Evolutionary conservation across 1,139 yeast species (phyloP).

Genomic region (Candida mesenterica): DNA sequence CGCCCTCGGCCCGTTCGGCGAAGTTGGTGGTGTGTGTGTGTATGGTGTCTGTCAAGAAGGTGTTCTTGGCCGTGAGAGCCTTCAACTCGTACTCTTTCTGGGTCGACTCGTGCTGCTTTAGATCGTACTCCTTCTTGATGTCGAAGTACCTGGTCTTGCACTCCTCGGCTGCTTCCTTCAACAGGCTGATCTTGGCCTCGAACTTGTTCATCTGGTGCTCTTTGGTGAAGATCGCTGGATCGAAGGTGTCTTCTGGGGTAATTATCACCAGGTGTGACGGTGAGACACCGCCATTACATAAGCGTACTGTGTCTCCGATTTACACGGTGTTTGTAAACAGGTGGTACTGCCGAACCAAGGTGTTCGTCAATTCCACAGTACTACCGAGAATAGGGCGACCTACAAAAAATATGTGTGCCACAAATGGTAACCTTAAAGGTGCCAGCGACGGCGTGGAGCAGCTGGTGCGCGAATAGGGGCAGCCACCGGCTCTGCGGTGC

Average conservation of each 20-base stretch:
- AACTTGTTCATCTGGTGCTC: conserved; percentile 12
- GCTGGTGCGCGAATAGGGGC: conserved; percentile 1
- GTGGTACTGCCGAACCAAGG: too few species aligned
- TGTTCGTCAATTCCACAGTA: too few species aligned
- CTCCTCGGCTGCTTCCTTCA: conserved; percentile 15
- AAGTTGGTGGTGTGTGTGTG: conserved; percentile 7
- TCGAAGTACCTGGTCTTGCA: conserved; percentile 16
- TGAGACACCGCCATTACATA: too few species aligned
- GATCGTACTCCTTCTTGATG: conserved; percentile 12
- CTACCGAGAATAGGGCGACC: too few species aligned
- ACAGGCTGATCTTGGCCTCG: conserved; percentile 15
- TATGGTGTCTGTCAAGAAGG: conserved; percentile 11
- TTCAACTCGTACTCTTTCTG: conserved; percentile 17
- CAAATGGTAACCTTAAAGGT: too few species aligned
- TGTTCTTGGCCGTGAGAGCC: conserved; percentile 14
- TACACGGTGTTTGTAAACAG: too few species aligned
- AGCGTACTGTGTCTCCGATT: too few species aligned
- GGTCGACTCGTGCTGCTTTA: conserved; percentile 13
- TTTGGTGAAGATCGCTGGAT: background rate
- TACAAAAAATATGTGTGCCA: too few species aligned
- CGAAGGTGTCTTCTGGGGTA: background rate
- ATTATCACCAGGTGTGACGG: too few species aligned
- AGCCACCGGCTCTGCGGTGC: background rate
- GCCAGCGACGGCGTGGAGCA: too few species aligned
- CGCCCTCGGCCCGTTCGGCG: conserved; percentile 8